Percentiles rank a stretch among this genome's conserved stretches.
Conservation (phyloP, 768 basidiomycete species). For the Hydnomerulius pinastri region DNA sequence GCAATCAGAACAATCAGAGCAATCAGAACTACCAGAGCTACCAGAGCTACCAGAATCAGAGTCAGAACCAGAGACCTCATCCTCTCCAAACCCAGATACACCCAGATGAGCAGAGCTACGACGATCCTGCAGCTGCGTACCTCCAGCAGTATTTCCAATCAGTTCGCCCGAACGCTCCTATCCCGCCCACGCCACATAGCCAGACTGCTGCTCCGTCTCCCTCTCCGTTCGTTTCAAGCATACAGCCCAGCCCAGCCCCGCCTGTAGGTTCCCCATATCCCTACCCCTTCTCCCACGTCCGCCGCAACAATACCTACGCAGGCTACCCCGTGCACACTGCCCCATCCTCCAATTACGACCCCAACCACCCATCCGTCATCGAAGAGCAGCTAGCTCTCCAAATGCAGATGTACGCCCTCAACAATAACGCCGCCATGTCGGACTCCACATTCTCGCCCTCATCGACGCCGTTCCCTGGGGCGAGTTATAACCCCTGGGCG, state of each 20-base stretch:
- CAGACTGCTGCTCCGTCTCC: slow-evolving; percentile 76
- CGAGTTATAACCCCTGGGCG: slow-evolving; percentile 73
- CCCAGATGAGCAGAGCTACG: slow-evolving; percentile 62
- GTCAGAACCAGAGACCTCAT: slow-evolving; percentile 36
- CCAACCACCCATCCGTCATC: slow-evolving; percentile 50
- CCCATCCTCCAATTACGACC: slow-evolving; percentile 40
- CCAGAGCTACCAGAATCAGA: slow-evolving; percentile 5
- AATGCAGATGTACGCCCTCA: slow-evolving; percentile 77
- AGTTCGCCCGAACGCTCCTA: slow-evolving; percentile 70
- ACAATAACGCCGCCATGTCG: slow-evolving; percentile 60
- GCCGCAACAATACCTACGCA: slow-evolving; percentile 48
- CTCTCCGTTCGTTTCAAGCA: slow-evolving; percentile 60
- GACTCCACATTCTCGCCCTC: slow-evolving; percentile 81
- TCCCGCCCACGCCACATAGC: slow-evolving; percentile 78
- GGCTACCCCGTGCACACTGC: slow-evolving; percentile 44
- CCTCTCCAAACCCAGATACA: slow-evolving; percentile 43
- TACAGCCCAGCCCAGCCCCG: slow-evolving; percentile 54
- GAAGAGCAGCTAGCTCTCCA: slow-evolving; percentile 74
- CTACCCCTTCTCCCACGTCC: slow-evolving; percentile 74
- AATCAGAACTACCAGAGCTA: too few relatives aligned
- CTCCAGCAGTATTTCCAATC: slow-evolving; percentile 60
- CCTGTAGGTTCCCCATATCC: slow-evolving; percentile 78
- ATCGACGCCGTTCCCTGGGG: slow-evolving; percentile 68
- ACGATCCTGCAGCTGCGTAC: slow-evolving; percentile 61
- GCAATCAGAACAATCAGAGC: too few relatives aligned